Conservation (phyloP, 768 basidiomycete species). For the Mycena kentingensis region DNA sequence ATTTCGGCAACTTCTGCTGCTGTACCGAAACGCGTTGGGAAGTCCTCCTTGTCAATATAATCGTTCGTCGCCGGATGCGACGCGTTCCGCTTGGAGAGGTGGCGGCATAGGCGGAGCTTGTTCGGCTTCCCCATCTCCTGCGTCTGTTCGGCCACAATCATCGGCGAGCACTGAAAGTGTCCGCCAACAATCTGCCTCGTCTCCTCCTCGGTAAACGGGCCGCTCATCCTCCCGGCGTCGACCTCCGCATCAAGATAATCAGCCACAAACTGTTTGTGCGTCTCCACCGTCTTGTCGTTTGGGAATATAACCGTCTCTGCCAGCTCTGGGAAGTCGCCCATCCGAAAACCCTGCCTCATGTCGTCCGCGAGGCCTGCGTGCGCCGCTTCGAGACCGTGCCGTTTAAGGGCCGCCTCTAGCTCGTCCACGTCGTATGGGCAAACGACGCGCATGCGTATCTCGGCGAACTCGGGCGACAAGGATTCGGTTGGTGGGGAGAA, state of each 20-base stretch:
- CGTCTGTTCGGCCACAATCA: conserved; percentile 20
- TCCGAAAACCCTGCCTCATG: conserved; percentile 26
- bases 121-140: conserved; percentile 14
- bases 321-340: conserved; percentile 27
- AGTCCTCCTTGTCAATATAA: conserved; percentile 25
- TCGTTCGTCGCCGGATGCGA: conserved; percentile 6
- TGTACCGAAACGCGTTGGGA: conserved; percentile 20
- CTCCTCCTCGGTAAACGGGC: conserved; percentile 25
- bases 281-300: conserved; percentile 24
- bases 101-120: conserved; percentile 25
- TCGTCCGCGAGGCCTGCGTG: conserved; percentile 26
- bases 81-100: conserved; percentile 23
- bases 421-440: conserved; percentile 23
- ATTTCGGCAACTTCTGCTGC: conserved; percentile 12
- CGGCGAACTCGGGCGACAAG: no score
- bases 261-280: conserved; percentile 6
- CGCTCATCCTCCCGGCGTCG: conserved; percentile 17
- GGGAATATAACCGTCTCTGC: conserved; percentile 23
- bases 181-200: conserved; percentile 29
- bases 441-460: no score
- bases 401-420: conserved; percentile 12
- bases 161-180: no score
- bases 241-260: conserved; percentile 24
- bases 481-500: no score
- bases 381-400: not conserved